Base-by-base conservation (phyloP, 1,284 basidiomycete species). In the Ustilago sp. region DNA sequence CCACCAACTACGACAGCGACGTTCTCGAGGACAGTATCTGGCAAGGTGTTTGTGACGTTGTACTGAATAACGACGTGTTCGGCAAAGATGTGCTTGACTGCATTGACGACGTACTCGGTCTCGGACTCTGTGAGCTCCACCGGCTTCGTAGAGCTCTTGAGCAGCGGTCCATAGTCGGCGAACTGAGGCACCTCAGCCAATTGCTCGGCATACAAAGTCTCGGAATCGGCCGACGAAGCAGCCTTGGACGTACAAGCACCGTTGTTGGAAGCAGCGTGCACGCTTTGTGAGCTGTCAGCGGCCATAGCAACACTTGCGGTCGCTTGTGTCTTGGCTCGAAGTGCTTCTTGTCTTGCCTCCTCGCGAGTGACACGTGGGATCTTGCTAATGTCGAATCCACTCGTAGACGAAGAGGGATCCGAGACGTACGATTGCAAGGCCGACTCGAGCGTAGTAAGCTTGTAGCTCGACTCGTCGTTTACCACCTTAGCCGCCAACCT, bases 11-110 rank as follows among this genome's bases (percentile, higher is more conserved):
- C 93, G 23, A 86, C 82, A 12, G 77, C 81, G 19, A 97, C 94
- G 80, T 95, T 91, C 86, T 99, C 97, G 69, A 99, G 89, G 6
- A 99, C 92, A 4, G 94, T 95, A 86, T 99, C 97, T n/a, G 94
- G 92, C 62, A 99, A 90, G n/a, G 97, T 99, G 87, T 99, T 99
- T 67, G 94, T 94, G 59, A 99, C 91, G 88, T 98, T 98, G 90
- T 94, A 98, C 92, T 99, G 80, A 52, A 80, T 63, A 47, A 99
- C 96, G 72, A 99, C 87, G 86, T 99, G 94, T 73, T 95, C 93
- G 86, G 92, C 92, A 90, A 95, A 99, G 63, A 98, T 90, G 87
- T 99, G 97, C 88, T 98, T 99, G 87, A 98, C 93, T 77, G 93
- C 94, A 15, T 93, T 91, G 63, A 98, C 96, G 81, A 97, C 94